Percentiles rank a stretch among this genome's conserved stretches.
Conservation (phyloP, 352 stramenopile genomes). For the Phytopythium aichiense region DNA sequence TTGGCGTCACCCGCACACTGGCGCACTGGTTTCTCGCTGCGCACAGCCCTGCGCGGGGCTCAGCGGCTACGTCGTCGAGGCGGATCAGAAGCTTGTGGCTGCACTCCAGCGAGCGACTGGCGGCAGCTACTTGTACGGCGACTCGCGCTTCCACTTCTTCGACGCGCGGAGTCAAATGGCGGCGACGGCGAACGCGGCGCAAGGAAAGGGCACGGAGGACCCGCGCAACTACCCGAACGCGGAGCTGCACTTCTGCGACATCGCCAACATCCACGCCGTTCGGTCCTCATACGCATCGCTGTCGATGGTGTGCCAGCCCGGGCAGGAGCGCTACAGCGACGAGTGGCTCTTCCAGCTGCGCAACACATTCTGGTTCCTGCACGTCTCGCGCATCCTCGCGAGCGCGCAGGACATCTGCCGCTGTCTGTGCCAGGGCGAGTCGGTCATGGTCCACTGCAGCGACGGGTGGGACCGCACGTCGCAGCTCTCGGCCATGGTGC, state of each 20-base stretch:
- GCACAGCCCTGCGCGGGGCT: conserved; percentile 81
- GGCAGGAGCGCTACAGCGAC: conserved; percentile 62
- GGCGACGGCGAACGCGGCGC: conserved; percentile 76
- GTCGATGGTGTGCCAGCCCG: conserved; percentile 69
- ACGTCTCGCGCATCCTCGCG: conserved; percentile 94
- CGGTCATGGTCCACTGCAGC: conserved; percentile 98
- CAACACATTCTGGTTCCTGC: conserved; percentile 96
- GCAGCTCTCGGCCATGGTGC: conserved; percentile 93
- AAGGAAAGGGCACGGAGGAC: conserved; percentile 89
- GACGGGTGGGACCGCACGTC: conserved; percentile 99
- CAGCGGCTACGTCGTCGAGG: conserved; percentile 76
- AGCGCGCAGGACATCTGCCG: conserved; percentile 93
- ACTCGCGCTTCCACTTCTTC: conserved; percentile 84
- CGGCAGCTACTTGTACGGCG: conserved; percentile 26
- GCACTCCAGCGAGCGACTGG: conserved; percentile 68
- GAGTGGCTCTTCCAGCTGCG: conserved; percentile 90
- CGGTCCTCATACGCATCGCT: conserved; percentile 86
- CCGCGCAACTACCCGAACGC: conserved; percentile 93
- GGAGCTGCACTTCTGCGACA: conserved; percentile 97
- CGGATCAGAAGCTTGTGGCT: conserved; percentile 77
- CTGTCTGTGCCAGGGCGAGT: conserved; percentile 91
- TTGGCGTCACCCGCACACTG: conserved; percentile 89
- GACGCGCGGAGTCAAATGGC: conserved; percentile 83
- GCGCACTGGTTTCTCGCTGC: conserved; percentile 87
- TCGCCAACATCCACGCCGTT: conserved; percentile 99